A percentile compares a stretch with the other conserved stretches of the same genome.
phyloP scores from a whole-genome alignment of 352 stramenopile genomes.

The Phytophthora pini region DNA sequence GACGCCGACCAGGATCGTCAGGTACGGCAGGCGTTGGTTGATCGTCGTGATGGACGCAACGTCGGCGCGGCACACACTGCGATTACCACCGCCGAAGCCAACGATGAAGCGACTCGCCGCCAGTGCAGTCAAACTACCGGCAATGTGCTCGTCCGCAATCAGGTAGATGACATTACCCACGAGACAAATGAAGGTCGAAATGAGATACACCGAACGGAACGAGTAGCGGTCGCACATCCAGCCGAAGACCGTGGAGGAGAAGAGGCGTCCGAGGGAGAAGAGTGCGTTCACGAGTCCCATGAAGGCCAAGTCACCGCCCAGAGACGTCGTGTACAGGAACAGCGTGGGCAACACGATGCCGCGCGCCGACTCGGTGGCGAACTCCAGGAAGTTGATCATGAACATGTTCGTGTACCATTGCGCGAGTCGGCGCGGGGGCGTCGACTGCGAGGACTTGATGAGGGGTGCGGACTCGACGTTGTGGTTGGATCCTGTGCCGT shows the following conservation, averaged over 20 bases:
- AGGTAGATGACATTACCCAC: constrained; percentile 78
- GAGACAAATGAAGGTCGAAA: constrained; percentile 74
- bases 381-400: constrained; percentile 85
- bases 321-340: constrained; percentile 79
- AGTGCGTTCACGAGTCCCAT: constrained; percentile 80
- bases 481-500: constrained; percentile 10
- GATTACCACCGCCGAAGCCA: constrained; percentile 75
- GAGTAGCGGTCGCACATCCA: constrained; percentile 86
- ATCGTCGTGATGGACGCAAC: constrained; percentile 72
- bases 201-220: constrained; percentile 79
- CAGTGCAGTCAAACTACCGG: constrained; percentile 58
- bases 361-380: constrained; percentile 73
- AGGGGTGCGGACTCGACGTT: constrained; percentile 26
- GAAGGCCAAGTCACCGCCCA: constrained; percentile 72
- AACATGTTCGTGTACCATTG: constrained; percentile 79
- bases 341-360: constrained; percentile 80
- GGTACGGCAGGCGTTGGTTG: constrained; percentile 72
- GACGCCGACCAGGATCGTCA: constrained; percentile 75
- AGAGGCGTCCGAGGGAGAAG: constrained; percentile 73
- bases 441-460: constrained; percentile 37
- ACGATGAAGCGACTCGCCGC: constrained; percentile 72
- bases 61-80: constrained; percentile 75
- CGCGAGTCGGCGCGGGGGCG: constrained; percentile 39
- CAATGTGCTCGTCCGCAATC: constrained; percentile 64
- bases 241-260: constrained; percentile 77